Evolutionary conservation across 2,329 filamentous ascomycete genomes (phyloP).

Genomic region (Claviceps sorghi): DNA sequence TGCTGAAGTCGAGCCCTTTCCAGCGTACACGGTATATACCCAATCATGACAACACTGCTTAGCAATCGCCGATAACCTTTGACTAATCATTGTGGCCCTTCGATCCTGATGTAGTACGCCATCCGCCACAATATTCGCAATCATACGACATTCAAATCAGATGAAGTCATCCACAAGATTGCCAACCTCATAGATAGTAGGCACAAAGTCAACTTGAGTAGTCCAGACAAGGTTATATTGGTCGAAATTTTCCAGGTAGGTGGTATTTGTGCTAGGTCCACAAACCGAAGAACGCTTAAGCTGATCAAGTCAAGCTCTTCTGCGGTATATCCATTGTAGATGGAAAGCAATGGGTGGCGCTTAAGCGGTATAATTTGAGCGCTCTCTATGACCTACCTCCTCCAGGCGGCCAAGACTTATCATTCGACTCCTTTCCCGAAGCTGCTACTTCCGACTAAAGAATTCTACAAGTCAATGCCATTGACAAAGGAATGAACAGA

Average conservation of each 20-base stretch:
- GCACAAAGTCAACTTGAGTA: conserved; percentile 64
- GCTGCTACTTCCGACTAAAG: too few relatives aligned
- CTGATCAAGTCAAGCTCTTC: conserved; percentile 37
- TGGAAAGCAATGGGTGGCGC: conserved; percentile 49
- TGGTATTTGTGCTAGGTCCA: background rate
- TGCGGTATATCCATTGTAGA: conserved; percentile 70
- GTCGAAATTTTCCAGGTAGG: conserved; percentile 68
- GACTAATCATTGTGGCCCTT: background rate
- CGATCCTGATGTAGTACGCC: conserved; percentile 46
- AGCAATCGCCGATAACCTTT: background rate
- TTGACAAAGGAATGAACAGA: too few relatives aligned
- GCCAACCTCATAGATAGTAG: conserved; percentile 48
- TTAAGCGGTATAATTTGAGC: conserved; percentile 66
- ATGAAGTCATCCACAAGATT: conserved; percentile 55
- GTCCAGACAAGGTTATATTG: conserved; percentile 65
- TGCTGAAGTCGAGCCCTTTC: conserved; percentile 6
- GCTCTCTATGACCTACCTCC: conserved; percentile 43
- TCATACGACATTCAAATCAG: conserved; percentile 52
- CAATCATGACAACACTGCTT: background rate
- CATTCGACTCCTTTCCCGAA: too few relatives aligned
- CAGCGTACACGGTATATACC: conserved; percentile 28
- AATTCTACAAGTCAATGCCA: too few relatives aligned
- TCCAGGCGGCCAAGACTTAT: background rate
- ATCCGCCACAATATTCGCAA: conserved; percentile 67
- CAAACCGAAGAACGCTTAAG: background rate